Conservation (phyloP, 2,329 filamentous ascomycete species). For the Macrophomina phaseolina region DNA sequence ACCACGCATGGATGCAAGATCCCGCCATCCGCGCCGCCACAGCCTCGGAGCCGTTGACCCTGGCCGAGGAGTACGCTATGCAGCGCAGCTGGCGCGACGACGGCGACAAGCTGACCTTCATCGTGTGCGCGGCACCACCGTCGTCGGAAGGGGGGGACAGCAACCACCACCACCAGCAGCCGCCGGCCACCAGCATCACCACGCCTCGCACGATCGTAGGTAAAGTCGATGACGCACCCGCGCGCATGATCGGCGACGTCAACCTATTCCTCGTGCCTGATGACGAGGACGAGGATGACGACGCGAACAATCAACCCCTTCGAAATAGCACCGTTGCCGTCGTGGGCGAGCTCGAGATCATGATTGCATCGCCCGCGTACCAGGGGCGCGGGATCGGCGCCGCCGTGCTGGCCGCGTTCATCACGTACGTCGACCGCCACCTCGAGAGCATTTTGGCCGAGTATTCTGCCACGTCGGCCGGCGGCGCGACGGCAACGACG, state of each 20-base stretch:
- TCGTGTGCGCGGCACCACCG: constrained; percentile 62
- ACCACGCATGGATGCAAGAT: constrained; percentile 93
- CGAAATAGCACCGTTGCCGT: constrained; percentile 31
- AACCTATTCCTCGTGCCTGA: constrained; percentile 71
- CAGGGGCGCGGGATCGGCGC: constrained; percentile 70
- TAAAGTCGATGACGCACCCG: constrained; percentile 59
- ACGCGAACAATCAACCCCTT: constrained; percentile 25
- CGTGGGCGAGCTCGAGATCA: constrained; percentile 81
- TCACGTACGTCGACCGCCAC: constrained; percentile 69
- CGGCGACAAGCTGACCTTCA: constrained; percentile 89
- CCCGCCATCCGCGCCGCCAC: constrained; percentile 78
- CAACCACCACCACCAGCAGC: too few relatives aligned
- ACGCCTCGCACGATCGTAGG: constrained; percentile 38
- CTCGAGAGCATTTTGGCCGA: constrained; percentile 62
- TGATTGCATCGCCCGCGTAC: constrained; percentile 70
- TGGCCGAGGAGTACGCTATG: constrained; percentile 87
- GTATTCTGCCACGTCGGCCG: constrained; percentile 46
- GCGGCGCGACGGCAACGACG: constrained; percentile 17
- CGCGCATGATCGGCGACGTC: constrained; percentile 56
- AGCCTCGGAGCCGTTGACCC: constrained; percentile 80
- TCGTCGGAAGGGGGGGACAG: too few relatives aligned
- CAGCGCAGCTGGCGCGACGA: constrained; percentile 85
- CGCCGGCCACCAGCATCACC: too few relatives aligned
- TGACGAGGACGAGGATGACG: constrained; percentile 35
- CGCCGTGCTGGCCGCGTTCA: constrained; percentile 68